Percentiles rank a stretch among this genome's conserved stretches.
phyloP scores from a whole-genome alignment of 1,139 yeast species.

The Kodamaea plutei region DNA sequence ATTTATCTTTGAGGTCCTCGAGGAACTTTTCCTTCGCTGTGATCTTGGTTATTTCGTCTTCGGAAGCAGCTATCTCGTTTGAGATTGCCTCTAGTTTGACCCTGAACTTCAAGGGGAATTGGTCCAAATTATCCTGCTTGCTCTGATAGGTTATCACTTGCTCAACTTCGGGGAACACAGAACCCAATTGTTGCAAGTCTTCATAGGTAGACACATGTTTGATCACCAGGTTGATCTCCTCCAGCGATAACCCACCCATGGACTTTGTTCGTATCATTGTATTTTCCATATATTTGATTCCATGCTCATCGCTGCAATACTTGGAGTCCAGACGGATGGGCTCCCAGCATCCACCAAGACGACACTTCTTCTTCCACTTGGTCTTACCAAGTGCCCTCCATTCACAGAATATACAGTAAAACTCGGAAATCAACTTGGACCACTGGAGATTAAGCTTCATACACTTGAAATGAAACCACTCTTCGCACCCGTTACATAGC shows the following conservation, averaged over 20 bases:
- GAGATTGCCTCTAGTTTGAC: slow-evolving; percentile 18
- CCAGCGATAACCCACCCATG: slow-evolving; percentile 2
- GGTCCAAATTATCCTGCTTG: slow-evolving; percentile 24
- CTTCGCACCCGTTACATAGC: slow-evolving; percentile 92
- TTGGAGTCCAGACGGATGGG: slow-evolving; percentile 58
- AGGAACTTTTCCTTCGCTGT: slow-evolving; percentile 21
- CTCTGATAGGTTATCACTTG: slow-evolving; percentile 28
- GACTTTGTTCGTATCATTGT: slow-evolving; percentile 8
- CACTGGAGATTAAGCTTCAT: slow-evolving; percentile 55
- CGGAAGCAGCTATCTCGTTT: slow-evolving; percentile 20
- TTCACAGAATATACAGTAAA: slow-evolving; percentile 73
- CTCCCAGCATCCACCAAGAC: slow-evolving; percentile 53
- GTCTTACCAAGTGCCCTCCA: slow-evolving; percentile 44
- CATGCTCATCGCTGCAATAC: slow-evolving; percentile 77
- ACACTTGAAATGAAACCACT: slow-evolving; percentile 89
- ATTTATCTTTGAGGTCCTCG: slow-evolving; percentile 30
- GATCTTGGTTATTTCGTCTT: slow-evolving; percentile 16
- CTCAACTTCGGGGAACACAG: slow-evolving; percentile 37
- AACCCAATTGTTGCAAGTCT: slow-evolving; percentile 24
- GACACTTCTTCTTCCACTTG: slow-evolving; percentile 74
- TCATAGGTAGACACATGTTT: slow-evolving; percentile 18
- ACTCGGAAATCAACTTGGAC: slow-evolving; percentile 58
- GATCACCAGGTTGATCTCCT: slow-evolving; percentile 6
- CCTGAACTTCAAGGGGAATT: slow-evolving; percentile 29
- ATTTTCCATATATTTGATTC: slow-evolving; percentile 47